A percentile compares a stretch with the other conserved stretches of the same genome.
Evolutionary conservation across 1,139 yeast genomes (phyloP).

Genomic region (Saccharomyces hybrid): DNA sequence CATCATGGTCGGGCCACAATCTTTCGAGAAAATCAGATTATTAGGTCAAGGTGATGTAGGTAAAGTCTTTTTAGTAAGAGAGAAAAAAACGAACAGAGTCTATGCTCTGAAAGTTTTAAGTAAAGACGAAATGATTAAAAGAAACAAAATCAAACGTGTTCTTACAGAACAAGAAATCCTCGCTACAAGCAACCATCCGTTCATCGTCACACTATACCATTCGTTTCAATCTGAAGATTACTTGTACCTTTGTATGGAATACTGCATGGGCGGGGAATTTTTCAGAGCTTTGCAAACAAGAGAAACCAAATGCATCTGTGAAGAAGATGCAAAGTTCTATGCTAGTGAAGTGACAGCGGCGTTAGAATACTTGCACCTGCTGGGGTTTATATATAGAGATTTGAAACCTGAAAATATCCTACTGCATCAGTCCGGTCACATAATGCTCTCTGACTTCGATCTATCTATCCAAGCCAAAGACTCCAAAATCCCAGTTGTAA

Average conservation of each 20-base stretch:
- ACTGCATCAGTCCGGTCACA: slow-evolving; percentile 92
- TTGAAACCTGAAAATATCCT: slow-evolving; percentile 91
- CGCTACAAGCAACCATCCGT: slow-evolving; percentile 94
- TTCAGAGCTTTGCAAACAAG: slow-evolving; percentile 93
- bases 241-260: slow-evolving; percentile 94
- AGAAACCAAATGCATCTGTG: slow-evolving; percentile 75
- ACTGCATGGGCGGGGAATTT: slow-evolving; percentile 98
- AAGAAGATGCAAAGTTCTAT: slow-evolving; percentile 84
- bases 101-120: slow-evolving; percentile 90
- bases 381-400: slow-evolving; percentile 95
- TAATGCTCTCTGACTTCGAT: slow-evolving; percentile 95
- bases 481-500: slow-evolving; percentile 45
- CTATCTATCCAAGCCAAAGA: slow-evolving; percentile 81
- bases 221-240: slow-evolving; percentile 92
- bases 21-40: slow-evolving; percentile 80
- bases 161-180: slow-evolving; percentile 94
- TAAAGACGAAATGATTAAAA: slow-evolving; percentile 87
- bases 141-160: slow-evolving; percentile 90
- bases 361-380: slow-evolving; percentile 82
- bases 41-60: slow-evolving; percentile 98
- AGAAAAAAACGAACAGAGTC: slow-evolving; percentile 61
- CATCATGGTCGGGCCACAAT: slow-evolving; percentile 76
- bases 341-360: slow-evolving; percentile 98
- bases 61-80: slow-evolving; percentile 84
- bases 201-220: slow-evolving; percentile 90